phyloP scores from a whole-genome alignment of 768 basidiomycete species.

The Glaciozyma martinii region DNA sequence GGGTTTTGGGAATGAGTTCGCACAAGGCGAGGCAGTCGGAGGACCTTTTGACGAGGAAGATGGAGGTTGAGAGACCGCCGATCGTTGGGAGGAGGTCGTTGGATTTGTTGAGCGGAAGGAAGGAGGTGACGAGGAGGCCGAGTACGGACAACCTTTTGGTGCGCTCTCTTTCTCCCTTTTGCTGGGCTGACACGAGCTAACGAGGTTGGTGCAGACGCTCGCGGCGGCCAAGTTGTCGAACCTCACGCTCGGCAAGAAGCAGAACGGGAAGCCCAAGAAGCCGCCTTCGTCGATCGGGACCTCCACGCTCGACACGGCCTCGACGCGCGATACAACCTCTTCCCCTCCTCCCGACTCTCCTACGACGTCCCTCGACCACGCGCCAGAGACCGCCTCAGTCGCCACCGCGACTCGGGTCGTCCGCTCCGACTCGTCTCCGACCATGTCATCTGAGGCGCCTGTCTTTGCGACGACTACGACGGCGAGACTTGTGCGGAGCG shows the following conservation, averaged over 20 bases:
- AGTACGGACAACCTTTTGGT: slow-evolving; percentile 29
- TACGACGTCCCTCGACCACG: background rate
- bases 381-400: background rate
- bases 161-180: background rate
- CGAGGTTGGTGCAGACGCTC: slow-evolving; percentile 4
- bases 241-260: slow-evolving; percentile 4
- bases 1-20: slow-evolving; percentile 21
- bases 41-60: slow-evolving; percentile 14
- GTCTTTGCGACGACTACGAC: too few relatives aligned
- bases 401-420: slow-evolving; percentile 17
- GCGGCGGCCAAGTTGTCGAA: slow-evolving; percentile 18
- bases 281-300: background rate
- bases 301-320: background rate
- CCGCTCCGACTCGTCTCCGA: background rate
- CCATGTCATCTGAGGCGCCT: background rate
- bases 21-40: slow-evolving; percentile 15
- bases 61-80: background rate
- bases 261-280: background rate
- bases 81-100: slow-evolving; percentile 7
- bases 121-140: slow-evolving; percentile 12
- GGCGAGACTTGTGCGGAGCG: background rate
- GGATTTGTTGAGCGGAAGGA: slow-evolving; percentile 11
- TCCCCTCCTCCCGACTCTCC: background rate
- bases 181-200: background rate
- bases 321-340: background rate